These are phyloP conservation scores for Trichomonas vaginalis DNA, from an alignment of 208 protist genomes.

Conservation along the genomic window DNA sequence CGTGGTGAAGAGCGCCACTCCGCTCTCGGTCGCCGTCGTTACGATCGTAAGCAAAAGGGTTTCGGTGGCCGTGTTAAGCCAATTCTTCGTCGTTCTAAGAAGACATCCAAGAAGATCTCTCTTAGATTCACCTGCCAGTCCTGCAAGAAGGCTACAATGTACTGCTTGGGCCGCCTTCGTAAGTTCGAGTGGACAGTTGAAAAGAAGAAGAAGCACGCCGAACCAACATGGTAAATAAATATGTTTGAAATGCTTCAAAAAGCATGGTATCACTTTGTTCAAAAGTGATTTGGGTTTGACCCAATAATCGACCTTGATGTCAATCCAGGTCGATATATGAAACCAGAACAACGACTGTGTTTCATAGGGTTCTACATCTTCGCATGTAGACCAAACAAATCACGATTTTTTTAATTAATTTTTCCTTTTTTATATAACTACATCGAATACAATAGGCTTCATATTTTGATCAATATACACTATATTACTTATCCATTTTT, in stretches of 20 bases:
- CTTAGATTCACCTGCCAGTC: neutral
- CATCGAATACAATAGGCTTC: no score
- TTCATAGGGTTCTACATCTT: neutral
- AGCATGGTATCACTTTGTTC: neutral
- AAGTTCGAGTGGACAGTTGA: conserved; percentile 1
- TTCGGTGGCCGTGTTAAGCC: neutral
- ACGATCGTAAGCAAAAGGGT: conserved; percentile 11
- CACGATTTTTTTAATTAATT: neutral
- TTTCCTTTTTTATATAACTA: no score
- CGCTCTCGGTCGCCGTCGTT: neutral
- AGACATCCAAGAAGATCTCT: conserved; percentile 7
- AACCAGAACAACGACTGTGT: neutral
- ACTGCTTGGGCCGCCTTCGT: neutral
- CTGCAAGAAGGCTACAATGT: neutral
- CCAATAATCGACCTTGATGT: neutral
- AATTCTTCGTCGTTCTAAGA: neutral
- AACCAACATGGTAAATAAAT: conserved; percentile 15
- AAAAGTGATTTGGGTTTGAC: neutral
- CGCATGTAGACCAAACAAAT: neutral
- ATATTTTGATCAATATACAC: no score
- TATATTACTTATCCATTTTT: no score
- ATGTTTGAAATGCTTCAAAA: neutral
- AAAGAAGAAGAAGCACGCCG: conserved; percentile 9
- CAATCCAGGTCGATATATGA: neutral
- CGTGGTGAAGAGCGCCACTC: neutral